Percentiles rank a stretch among this genome's conserved stretches.
Conservation (phyloP, 257 asterid genomes). For the Fraxinus anomala region DNA sequence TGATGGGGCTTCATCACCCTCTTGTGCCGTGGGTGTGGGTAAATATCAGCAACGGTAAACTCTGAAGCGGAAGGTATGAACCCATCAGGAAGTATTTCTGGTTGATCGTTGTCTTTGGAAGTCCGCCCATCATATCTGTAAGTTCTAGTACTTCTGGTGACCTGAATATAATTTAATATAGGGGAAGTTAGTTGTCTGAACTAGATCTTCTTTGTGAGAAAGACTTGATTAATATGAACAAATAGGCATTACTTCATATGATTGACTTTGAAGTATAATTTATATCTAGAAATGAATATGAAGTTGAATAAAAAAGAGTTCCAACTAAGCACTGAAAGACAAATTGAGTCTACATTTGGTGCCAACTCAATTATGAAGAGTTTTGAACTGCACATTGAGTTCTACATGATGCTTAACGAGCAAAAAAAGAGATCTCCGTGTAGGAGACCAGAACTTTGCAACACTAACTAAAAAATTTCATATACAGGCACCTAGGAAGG, state of each 20-base stretch:
- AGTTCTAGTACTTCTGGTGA: not conserved
- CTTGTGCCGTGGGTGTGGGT: conserved; percentile 89
- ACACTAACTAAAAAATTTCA: not conserved
- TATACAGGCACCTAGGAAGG: not conserved
- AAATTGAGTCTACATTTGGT: not conserved
- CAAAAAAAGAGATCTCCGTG: not conserved
- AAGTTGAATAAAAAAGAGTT: not conserved
- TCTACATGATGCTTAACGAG: not conserved
- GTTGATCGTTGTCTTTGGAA: not conserved
- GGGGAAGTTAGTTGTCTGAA: not conserved
- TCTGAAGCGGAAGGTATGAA: not conserved
- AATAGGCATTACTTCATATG: conserved; percentile 1
- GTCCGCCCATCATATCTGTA: not conserved
- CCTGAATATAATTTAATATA: not conserved
- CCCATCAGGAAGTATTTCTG: not conserved
- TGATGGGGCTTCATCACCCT: conserved; percentile 98
- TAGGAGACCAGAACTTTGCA: not conserved
- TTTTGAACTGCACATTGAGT: not conserved
- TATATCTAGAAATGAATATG: conserved; percentile 3
- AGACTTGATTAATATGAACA: not conserved
- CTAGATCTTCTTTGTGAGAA: not conserved
- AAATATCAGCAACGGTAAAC: conserved; percentile 50
- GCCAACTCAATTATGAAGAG: not conserved
- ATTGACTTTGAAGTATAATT: not conserved
- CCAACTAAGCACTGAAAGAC: conserved; percentile 17